These are phyloP conservation scores for Thielaviopsis euricoi DNA, from an alignment of 2,329 filamentous ascomycete genomes.

Conservation along the genomic window DNA sequence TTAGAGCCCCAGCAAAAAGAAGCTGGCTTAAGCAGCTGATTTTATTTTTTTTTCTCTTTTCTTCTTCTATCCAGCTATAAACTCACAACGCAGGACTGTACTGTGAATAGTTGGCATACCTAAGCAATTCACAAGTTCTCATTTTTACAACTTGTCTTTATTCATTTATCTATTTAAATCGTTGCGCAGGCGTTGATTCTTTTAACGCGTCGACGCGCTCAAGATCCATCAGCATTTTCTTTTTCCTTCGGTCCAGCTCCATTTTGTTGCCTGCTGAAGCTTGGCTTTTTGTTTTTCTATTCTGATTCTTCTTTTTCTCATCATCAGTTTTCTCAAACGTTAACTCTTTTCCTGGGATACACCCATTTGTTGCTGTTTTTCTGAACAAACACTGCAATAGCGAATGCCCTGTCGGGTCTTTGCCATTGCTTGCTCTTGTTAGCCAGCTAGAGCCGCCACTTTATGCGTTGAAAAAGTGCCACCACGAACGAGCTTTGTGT, in stretches of 20 bases:
- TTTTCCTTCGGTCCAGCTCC: background rate
- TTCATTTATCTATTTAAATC: background rate
- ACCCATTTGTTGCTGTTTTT: background rate
- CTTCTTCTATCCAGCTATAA: background rate
- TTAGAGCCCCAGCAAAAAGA: background rate
- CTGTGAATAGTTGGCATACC: too few species aligned
- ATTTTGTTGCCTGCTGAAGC: background rate
- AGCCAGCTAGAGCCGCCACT: background rate
- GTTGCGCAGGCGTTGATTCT: background rate
- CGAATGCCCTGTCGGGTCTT: background rate
- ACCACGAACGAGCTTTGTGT: background rate
- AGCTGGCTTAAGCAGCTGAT: background rate
- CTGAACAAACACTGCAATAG: background rate
- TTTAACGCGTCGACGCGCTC: conserved; percentile 12
- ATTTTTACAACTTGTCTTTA: background rate
- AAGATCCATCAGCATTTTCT: conserved; percentile 8
- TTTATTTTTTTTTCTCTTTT: background rate
- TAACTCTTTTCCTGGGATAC: background rate
- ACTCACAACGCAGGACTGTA: too few species aligned
- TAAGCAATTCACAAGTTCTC: background rate
- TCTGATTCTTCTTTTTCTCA: background rate
- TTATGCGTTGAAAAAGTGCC: background rate
- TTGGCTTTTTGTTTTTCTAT: background rate
- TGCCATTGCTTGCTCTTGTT: background rate
- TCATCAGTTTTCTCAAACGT: background rate